Evolutionary conservation across 2,329 filamentous ascomycete species (phyloP), one percentile per base, ranked within the genome.

Genomic region (Stachybotrys elegans): DNA sequence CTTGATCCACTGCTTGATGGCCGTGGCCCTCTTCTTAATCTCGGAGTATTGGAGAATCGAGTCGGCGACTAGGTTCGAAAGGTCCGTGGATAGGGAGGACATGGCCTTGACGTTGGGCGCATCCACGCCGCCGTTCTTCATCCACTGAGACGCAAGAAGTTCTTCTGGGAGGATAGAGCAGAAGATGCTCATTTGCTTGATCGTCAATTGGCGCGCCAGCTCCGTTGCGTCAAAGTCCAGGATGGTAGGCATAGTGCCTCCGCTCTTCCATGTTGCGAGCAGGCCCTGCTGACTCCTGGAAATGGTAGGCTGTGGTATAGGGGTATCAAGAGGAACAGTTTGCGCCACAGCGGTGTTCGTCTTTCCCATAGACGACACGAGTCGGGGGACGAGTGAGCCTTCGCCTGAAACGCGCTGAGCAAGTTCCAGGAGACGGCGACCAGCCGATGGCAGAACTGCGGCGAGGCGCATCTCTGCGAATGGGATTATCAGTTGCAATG

Each of bases 1-100:
- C 73, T 97, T 98, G 62, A 96, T 88, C 93, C 93, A 98, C 56
- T 97, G 91, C 71, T 98, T 97, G 69, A 98, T 93, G 42, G 90
- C 81, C 2, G 79, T 71, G 1, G 93, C 92, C 21, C 93, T 82
- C 71, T 92, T 95, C 78, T 97, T 97, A 21, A 86, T 83, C 61
- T 97, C 93, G n/a, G 87, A 78, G 45, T 89, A 78, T 44, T 88
- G 82, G 13, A 98, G 77, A 55, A 98, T 95, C 0, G 88, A 94
- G 60, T 97, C 92, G 1, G 89, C 87, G 11, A 98, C 93, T 31
- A 97, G 72, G 58, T 96, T 93, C 5, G 92, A 90, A 16, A 98
- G 72, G 51, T 96, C 91, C 0, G 90, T 98, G 4, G 92, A 95
- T 32, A 98, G 73, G 0, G 86, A 84, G 2, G 91, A 93, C 88